These are phyloP conservation scores for Serendipita vermifera DNA, from an alignment of 768 basidiomycete species.

Conservation along the genomic window DNA sequence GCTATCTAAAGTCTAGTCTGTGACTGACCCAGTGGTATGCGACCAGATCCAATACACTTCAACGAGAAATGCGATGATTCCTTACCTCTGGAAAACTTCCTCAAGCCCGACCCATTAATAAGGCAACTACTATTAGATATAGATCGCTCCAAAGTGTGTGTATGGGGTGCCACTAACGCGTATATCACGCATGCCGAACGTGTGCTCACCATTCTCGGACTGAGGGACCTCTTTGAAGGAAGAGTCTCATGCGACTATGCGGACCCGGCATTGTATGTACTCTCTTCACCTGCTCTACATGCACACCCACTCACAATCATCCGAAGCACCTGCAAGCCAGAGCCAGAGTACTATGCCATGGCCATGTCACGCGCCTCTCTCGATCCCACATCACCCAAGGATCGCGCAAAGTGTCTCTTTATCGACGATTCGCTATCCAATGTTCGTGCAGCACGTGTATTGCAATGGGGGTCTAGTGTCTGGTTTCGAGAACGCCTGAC, in stretches of 20 bases:
- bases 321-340: slow-evolving; percentile 53
- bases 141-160: slow-evolving; percentile 58
- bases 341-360: slow-evolving; percentile 52
- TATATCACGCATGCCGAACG: slow-evolving; percentile 71
- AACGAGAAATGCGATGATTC: slow-evolving; percentile 73
- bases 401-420: slow-evolving; percentile 63
- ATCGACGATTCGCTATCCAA: slow-evolving; percentile 66
- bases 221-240: slow-evolving; percentile 61
- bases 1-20: background rate
- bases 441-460: slow-evolving; percentile 46
- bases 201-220: slow-evolving; percentile 57
- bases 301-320: background rate
- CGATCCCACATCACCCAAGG: slow-evolving; percentile 20
- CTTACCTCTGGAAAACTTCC: slow-evolving; percentile 68
- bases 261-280: slow-evolving; percentile 37
- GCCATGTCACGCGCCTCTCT: background rate
- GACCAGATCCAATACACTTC: slow-evolving; percentile 79
- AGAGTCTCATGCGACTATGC: slow-evolving; percentile 70
- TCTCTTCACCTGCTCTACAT: background rate
- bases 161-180: slow-evolving; percentile 82
- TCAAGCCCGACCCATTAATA: slow-evolving; percentile 47
- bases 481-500: slow-evolving; percentile 50
- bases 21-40: too few relatives aligned
- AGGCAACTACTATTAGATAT: slow-evolving; percentile 65
- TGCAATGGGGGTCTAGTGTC: slow-evolving; percentile 62